Evolutionary conservation across 192 early-diverging fungal species (phyloP).

Genomic region (Phycomyces blakesleeanus): DNA sequence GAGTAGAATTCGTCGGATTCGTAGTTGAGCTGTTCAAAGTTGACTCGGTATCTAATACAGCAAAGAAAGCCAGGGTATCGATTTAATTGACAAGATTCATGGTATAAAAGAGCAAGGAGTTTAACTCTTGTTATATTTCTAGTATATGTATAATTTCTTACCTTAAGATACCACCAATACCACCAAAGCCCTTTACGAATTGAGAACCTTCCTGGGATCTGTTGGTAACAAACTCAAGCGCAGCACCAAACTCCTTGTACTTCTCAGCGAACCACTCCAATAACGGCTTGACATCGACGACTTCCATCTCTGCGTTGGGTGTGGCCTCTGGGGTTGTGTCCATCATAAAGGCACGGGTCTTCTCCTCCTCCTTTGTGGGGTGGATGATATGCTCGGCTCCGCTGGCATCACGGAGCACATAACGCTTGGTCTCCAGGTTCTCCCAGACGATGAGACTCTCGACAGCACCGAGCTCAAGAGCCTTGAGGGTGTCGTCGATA

Average conservation of each 20-base stretch:
- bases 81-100: neutral
- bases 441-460: constrained; percentile 98
- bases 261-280: constrained; percentile 98
- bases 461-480: constrained; percentile 96
- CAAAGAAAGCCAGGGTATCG: neutral
- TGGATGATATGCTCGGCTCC: constrained; percentile 67
- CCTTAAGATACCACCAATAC: constrained; percentile 70
- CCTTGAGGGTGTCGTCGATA: constrained; percentile 93
- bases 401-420: constrained; percentile 69
- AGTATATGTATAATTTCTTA: constrained; percentile 44
- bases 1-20: constrained; percentile 65
- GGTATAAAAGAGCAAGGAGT: no score
- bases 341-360: constrained; percentile 70
- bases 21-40: constrained; percentile 63
- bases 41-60: constrained; percentile 80
- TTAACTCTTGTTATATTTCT: no score
- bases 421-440: constrained; percentile 79
- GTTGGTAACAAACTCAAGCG: constrained; percentile 95
- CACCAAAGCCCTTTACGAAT: constrained; percentile 98
- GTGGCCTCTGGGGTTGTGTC: constrained; percentile 3
- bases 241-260: constrained; percentile 95
- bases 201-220: constrained; percentile 93
- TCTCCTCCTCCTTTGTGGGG: constrained; percentile 84
- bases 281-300: constrained; percentile 73
- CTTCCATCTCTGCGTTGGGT: constrained; percentile 74